These are phyloP conservation scores for Beauveria sp. DNA, from an alignment of 2,329 filamentous ascomycete genomes.

Conservation along the genomic window DNA sequence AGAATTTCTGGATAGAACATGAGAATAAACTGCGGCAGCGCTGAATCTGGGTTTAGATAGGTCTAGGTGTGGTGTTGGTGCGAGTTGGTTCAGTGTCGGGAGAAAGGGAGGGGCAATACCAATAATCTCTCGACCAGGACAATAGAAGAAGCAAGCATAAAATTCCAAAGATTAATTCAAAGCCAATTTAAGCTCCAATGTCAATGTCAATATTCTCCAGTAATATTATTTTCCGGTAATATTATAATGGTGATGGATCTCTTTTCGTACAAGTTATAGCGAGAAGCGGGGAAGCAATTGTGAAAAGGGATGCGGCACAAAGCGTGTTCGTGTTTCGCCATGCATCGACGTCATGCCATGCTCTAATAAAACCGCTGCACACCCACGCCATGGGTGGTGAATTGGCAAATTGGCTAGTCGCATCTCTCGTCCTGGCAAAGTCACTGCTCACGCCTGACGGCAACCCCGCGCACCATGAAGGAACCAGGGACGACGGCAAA, in stretches of 20 bases:
- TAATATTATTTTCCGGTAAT: no score
- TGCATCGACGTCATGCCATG: background rate
- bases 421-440: background rate
- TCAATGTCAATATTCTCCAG: no score
- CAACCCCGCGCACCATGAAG: background rate
- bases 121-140: no score
- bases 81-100: background rate
- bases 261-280: no score
- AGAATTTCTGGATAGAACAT: slow-evolving; percentile 78
- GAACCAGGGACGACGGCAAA: background rate
- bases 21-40: slow-evolving; percentile 62
- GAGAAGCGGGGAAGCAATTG: background rate
- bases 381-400: background rate
- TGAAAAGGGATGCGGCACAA: background rate
- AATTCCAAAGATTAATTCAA: no score
- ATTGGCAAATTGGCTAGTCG: background rate
- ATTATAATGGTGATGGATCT: no score
- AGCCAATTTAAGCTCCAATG: no score
- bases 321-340: background rate
- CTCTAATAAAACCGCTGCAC: background rate
- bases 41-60: slow-evolving; percentile 25
- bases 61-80: background rate
- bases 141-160: no score
- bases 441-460: background rate
- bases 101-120: background rate